A percentile compares a stretch with the other conserved stretches of the same genome.
Conservation (phyloP, 192 early-diverging fungal species). For the Thamnidium elegans region DNA sequence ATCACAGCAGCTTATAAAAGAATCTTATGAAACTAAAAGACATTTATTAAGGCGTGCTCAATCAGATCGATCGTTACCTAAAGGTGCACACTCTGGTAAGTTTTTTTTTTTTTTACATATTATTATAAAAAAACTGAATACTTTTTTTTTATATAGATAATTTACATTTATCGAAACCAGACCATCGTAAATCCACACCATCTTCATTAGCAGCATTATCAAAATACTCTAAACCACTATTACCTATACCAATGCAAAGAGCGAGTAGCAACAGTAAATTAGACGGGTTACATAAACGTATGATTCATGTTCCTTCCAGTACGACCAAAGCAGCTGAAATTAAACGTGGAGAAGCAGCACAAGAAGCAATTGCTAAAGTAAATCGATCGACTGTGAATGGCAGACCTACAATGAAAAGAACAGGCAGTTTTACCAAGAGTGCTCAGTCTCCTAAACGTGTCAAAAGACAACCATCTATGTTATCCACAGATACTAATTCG, state of each 20-base stretch:
- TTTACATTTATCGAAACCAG: background rate
- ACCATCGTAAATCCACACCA: background rate
- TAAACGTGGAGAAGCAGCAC: conserved; percentile 6
- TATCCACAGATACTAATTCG: background rate
- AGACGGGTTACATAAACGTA: conserved; percentile 6
- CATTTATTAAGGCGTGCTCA: background rate
- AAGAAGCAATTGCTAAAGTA: conserved; percentile 3
- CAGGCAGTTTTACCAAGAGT: conserved; percentile 9
- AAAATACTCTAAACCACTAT: background rate
- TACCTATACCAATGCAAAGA: background rate
- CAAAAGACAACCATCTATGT: background rate
- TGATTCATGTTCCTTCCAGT: background rate
- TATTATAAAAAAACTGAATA: too few relatives aligned
- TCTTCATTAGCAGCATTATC: background rate
- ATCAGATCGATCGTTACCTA: background rate
- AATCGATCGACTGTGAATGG: conserved; percentile 14
- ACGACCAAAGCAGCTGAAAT: background rate
- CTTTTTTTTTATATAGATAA: too few relatives aligned
- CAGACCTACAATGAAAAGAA: conserved; percentile 16
- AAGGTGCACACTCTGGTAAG: background rate
- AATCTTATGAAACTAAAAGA: too few relatives aligned
- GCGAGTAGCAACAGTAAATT: background rate
- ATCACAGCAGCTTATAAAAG: too few relatives aligned
- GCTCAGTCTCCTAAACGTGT: conserved; percentile 2
- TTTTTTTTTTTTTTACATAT: too few relatives aligned